phyloP scores from a whole-genome alignment of 495 filamentous ascomycete species.

The Podospora tetraspora region DNA sequence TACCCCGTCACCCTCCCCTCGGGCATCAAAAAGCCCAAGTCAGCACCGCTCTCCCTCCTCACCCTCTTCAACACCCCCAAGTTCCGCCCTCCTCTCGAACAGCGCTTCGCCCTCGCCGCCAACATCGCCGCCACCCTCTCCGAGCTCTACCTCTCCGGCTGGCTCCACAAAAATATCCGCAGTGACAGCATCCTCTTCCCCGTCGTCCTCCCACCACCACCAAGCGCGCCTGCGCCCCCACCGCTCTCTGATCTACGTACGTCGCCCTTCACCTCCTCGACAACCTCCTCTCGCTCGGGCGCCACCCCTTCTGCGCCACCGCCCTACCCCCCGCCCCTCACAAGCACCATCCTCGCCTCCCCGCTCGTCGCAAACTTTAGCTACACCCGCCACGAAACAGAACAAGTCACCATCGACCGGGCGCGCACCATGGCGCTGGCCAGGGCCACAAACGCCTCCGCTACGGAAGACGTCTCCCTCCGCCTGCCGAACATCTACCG shows the following conservation, averaged over 20 bases:
- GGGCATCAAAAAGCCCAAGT: not conserved
- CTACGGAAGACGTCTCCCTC: not conserved
- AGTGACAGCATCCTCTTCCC: conserved; percentile 47
- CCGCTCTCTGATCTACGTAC: not conserved
- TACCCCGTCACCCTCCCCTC: conserved; percentile 1
- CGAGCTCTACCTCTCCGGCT: conserved; percentile 28
- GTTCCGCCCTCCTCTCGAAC: conserved; percentile 11
- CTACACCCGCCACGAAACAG: conserved; percentile 12
- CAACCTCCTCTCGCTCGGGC: not conserved
- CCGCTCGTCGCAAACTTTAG: conserved; percentile 6
- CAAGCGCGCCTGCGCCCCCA: not conserved
- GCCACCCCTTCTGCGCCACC: not conserved
- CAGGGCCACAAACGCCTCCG: not conserved
- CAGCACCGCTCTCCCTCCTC: conserved; percentile 9
- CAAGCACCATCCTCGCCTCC: not conserved
- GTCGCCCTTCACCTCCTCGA: not conserved
- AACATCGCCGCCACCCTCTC: conserved; percentile 8
- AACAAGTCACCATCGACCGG: conserved; percentile 12
- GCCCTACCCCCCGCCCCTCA: not conserved
- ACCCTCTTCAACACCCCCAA: conserved; percentile 10
- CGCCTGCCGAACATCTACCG: conserved; percentile 5
- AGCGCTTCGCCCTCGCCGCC: conserved; percentile 7
- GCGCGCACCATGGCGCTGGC: not conserved
- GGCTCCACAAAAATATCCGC: conserved; percentile 49
- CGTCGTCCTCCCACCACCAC: not conserved